These are phyloP conservation scores for Warburgia ugandensis DNA, from an alignment of 164 flowering plant species.

Conservation along the genomic window DNA sequence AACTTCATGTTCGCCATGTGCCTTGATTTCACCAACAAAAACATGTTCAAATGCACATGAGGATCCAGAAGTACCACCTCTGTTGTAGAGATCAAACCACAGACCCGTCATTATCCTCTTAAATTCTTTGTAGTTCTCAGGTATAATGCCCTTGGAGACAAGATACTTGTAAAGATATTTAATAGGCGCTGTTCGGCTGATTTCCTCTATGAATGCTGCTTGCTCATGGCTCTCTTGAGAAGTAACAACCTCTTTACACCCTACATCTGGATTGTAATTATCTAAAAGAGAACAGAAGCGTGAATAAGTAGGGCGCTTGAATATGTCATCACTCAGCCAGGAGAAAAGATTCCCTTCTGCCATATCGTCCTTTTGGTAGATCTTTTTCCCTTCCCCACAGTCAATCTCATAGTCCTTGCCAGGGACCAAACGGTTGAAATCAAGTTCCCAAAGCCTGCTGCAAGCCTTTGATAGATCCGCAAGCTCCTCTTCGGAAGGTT, in stretches of 20 bases:
- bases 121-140: conserved; percentile 48
- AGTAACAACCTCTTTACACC: conserved; percentile 69
- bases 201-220: conserved; percentile 87
- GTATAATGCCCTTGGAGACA: conserved; percentile 38
- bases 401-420: conserved; percentile 85
- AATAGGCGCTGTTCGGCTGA: conserved; percentile 84
- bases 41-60: conserved; percentile 98
- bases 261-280: conserved; percentile 82
- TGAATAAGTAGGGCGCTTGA: conserved; percentile 63
- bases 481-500: conserved; percentile 70
- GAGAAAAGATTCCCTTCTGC: conserved; percentile 65
- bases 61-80: conserved; percentile 70
- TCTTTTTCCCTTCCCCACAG: conserved; percentile 88
- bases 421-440: conserved; percentile 74
- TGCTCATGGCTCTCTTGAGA: conserved; percentile 82
- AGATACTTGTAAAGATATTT: conserved; percentile 87
- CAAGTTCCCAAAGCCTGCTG: conserved; percentile 90
- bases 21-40: conserved; percentile 95
- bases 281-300: conserved; percentile 88
- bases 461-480: conserved; percentile 68
- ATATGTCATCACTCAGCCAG: conserved; percentile 60
- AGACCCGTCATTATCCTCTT: conserved; percentile 55
- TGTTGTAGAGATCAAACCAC: conserved; percentile 86
- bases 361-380: conserved; percentile 67
- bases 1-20: conserved; percentile 59